phyloP scores from a whole-genome alignment of 2,329 filamentous ascomycete species.

The Penicillium sp. region DNA sequence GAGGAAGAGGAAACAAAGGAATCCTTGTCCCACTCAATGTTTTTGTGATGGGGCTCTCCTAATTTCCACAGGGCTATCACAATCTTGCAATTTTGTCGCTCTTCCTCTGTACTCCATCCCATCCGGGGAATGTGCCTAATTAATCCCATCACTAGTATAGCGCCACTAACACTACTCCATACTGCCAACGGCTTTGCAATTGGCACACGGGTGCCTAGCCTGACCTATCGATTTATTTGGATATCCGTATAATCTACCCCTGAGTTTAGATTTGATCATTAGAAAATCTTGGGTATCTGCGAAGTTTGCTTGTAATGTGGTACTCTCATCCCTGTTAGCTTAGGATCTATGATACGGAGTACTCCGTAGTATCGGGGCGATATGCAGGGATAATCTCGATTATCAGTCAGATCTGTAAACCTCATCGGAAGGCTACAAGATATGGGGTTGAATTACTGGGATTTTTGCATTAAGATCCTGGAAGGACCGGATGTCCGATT shows the following conservation, averaged over 20 bases:
- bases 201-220: background rate
- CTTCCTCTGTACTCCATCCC: background rate
- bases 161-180: background rate
- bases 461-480: background rate
- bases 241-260: background rate
- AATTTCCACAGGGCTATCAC: slow-evolving; percentile 8
- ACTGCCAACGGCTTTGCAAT: slow-evolving; percentile 2
- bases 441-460: background rate
- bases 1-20: background rate
- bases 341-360: background rate
- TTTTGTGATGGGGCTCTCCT: slow-evolving; percentile 3
- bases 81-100: background rate
- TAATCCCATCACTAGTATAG: background rate
- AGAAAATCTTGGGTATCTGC: background rate
- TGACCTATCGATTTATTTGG: background rate
- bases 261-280: background rate
- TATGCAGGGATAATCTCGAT: background rate
- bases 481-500: background rate
- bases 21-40: background rate
- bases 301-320: background rate
- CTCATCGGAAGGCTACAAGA: background rate
- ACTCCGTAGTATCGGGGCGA: background rate
- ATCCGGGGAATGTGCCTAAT: background rate
- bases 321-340: background rate
- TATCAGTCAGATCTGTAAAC: background rate